These are phyloP conservation scores for Melampsora americana DNA, from an alignment of 1,284 basidiomycete species.

Conservation along the genomic window DNA sequence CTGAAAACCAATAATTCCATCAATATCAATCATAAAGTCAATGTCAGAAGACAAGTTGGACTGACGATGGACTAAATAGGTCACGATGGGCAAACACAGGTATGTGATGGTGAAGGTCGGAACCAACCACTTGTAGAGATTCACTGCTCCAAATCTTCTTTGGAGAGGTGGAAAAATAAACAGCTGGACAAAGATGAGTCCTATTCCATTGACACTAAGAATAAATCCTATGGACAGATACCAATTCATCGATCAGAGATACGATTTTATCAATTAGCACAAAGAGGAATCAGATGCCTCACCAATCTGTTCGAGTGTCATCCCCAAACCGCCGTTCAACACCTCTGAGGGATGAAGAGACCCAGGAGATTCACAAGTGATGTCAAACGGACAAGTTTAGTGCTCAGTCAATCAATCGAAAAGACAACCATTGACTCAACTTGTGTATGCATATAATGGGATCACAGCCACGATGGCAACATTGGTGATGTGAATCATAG, in stretches of 20 bases:
- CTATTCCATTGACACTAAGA: slow-evolving; percentile 36
- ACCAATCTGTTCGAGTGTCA: slow-evolving; percentile 32
- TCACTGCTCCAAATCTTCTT: slow-evolving; percentile 22
- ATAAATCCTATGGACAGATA: background rate
- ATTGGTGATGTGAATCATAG: slow-evolving; percentile 23
- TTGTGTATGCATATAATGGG: slow-evolving; percentile 30
- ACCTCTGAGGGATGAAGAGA: slow-evolving; percentile 3
- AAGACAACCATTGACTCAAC: slow-evolving; percentile 5
- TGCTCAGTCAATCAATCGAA: background rate
- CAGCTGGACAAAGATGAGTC: slow-evolving; percentile 25
- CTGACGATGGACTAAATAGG: slow-evolving; percentile 29
- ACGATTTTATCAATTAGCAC: too few relatives aligned
- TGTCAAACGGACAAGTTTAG: too few relatives aligned
- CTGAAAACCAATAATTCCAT: slow-evolving; percentile 1
- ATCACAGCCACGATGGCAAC: slow-evolving; percentile 16
- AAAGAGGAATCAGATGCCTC: background rate
- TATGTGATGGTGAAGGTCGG: slow-evolving; percentile 3
- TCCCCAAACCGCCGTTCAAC: slow-evolving; percentile 23
- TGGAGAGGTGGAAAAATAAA: slow-evolving; percentile 27
- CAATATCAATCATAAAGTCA: too few relatives aligned
- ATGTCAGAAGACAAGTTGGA: background rate
- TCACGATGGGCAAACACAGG: slow-evolving; percentile 20
- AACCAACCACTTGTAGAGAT: slow-evolving; percentile 11
- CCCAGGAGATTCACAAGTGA: background rate
- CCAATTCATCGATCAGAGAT: too few relatives aligned